Base-by-base conservation (phyloP, 1,284 basidiomycete genomes). In the Pascua sp. region DNA sequence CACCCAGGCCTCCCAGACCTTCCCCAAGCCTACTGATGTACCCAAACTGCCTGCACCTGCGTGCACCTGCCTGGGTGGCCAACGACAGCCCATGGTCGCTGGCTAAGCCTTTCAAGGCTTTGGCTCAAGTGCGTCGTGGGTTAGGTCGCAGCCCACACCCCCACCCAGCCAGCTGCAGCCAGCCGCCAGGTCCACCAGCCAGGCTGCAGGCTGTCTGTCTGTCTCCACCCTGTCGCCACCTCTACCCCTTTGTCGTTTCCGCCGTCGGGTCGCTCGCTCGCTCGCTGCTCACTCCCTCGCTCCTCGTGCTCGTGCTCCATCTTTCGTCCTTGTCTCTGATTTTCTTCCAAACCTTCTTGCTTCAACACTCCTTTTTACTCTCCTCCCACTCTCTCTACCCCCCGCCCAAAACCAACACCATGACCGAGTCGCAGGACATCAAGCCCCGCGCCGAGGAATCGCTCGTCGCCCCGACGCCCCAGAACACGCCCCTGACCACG, bases 401-500 rank as follows among this genome's bases (percentile, higher is more conserved):
- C 45, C 36, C 46, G 38, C 37, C 42, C 43, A 44, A 8, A 48
- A 49, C n/a, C 37, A 24, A 48, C 39, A 67, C 49, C 49, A 76
- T 76, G 73, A 70, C 73, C 32, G 68, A 72, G 57, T 67, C 63
- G 16, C 70, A 73, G 58, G 61, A 74, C 54, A 72, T 74, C 65
- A 67, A 69, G 52, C 61, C 45, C 38, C 66, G 71, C 53, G 50
- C 58, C 32, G 70, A 72, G 53, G 58, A 67, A 46, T 61, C 64
- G 16, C 62, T 69, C 60, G 70, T 77, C 57, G 88, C 88, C 5
- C 88, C 88, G 17, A 90, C 88, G 18, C 88, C 88, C 13, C 86
- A 88, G 75, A 90, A 90, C 80, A 90, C 88, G 13, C 88, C 88
- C 15, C 80, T 90, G 67, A 83, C 80, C 61, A 84, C 85, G 56